Percentiles rank a stretch among this genome's conserved stretches.
Conservation (phyloP, 1,284 basidiomycete genomes). For the Irpex sp. region DNA sequence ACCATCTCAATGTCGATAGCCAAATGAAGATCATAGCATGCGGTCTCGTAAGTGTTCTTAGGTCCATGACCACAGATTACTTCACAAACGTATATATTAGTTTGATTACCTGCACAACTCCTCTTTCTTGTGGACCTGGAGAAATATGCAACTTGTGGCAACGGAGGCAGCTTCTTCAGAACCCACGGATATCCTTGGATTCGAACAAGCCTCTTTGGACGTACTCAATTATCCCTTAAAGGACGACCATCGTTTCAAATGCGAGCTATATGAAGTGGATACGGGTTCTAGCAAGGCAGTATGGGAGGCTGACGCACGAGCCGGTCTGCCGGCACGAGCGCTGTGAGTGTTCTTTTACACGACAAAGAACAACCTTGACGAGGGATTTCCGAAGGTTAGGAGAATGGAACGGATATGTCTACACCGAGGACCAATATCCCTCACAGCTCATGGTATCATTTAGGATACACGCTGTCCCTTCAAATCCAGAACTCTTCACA, state of each 20-base stretch:
- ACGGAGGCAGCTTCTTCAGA: not conserved
- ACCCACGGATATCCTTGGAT: not conserved
- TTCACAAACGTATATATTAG: constrained; percentile 1
- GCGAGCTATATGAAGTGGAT: constrained; percentile 10
- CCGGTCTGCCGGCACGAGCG: constrained; percentile 9
- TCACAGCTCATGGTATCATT: constrained; percentile 14
- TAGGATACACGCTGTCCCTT: constrained; percentile 9
- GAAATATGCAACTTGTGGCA: constrained; percentile 12
- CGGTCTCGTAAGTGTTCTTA: constrained; percentile 16
- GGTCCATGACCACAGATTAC: not conserved
- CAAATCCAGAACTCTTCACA: constrained; percentile 4
- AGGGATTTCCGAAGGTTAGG: constrained; percentile 2
- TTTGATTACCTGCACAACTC: constrained; percentile 21
- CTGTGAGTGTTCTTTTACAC: constrained; percentile 7
- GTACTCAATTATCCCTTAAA: constrained; percentile 19
- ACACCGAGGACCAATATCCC: constrained; percentile 13
- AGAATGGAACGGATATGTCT: constrained; percentile 18
- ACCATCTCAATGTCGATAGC: constrained; percentile 15
- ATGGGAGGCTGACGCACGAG: constrained; percentile 2
- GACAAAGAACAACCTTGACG: too few species aligned
- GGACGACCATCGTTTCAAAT: constrained; percentile 12
- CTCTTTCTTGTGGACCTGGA: constrained; percentile 14
- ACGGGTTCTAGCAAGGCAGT: constrained; percentile 1
- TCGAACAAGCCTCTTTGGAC: not conserved
- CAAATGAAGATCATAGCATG: constrained; percentile 19